Evolutionary conservation across 768 basidiomycete species (phyloP).

Genomic region (Rhodotorula taiwanensis): DNA sequence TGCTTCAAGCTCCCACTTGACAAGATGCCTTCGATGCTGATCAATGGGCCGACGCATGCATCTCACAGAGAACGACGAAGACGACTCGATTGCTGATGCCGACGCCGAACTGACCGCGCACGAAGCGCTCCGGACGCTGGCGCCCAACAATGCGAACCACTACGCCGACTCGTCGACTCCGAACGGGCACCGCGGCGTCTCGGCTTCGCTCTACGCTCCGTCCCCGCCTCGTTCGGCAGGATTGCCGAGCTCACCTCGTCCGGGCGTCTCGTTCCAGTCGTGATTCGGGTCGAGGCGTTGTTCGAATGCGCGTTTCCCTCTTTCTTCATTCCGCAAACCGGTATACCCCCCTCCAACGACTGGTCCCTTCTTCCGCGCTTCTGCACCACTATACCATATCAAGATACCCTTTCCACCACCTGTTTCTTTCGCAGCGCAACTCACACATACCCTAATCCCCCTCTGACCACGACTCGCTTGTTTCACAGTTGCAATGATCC

Average conservation of each 20-base stretch:
- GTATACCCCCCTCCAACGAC: background rate
- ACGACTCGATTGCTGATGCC: background rate
- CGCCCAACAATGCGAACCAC: too few species aligned
- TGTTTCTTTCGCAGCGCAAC: too few species aligned
- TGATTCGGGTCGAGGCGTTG: too few species aligned
- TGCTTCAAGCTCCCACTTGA: background rate
- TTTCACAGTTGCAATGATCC: too few species aligned
- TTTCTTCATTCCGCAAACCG: too few species aligned
- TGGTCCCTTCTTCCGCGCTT: too few species aligned
- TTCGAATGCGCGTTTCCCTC: too few species aligned
- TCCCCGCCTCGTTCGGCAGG: slow-evolving; percentile 13
- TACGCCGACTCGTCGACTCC: too few species aligned
- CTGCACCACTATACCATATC: too few species aligned
- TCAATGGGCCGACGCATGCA: background rate
- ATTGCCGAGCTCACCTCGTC: slow-evolving; percentile 4
- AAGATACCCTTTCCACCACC: too few species aligned
- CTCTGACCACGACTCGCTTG: too few species aligned
- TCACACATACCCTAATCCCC: too few species aligned
- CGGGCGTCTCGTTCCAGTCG: slow-evolving; percentile 17
- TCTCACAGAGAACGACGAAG: slow-evolving; percentile 1
- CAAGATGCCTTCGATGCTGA: background rate
- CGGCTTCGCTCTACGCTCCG: background rate
- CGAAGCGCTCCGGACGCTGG: background rate
- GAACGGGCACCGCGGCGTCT: background rate
- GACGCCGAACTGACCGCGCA: background rate